These are phyloP conservation scores for Skeletonema tropicum DNA, from an alignment of 108 stramenopile genomes.

Conservation along the genomic window DNA sequence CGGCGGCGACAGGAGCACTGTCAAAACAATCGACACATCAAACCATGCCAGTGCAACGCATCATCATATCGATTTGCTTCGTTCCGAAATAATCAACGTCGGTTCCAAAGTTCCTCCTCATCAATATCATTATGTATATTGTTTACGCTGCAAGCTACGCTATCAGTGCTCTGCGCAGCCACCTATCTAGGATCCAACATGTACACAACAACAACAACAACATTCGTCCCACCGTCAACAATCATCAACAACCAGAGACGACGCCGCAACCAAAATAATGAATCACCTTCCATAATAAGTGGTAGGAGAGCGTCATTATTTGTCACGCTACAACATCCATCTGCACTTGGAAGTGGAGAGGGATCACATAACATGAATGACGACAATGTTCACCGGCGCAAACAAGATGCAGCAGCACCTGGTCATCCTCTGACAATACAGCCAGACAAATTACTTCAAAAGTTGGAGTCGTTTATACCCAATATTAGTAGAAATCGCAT, in stretches of 20 bases:
- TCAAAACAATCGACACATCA: neutral
- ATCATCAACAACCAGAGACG: slow-evolving; percentile 3
- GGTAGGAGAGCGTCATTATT: slow-evolving; percentile 12
- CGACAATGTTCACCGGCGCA: neutral
- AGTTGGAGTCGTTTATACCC: slow-evolving; percentile 34
- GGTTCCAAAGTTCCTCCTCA: neutral
- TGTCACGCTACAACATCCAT: slow-evolving; percentile 1
- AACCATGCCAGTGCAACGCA: neutral
- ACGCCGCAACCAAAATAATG: neutral
- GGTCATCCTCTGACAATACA: slow-evolving; percentile 11
- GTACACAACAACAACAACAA: slow-evolving; percentile 9
- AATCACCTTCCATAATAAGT: neutral
- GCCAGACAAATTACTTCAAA: slow-evolving; percentile 11
- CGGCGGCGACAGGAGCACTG: neutral
- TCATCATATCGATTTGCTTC: neutral
- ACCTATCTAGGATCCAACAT: neutral
- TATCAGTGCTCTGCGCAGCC: neutral
- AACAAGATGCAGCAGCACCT: neutral
- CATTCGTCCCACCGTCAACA: slow-evolving; percentile 1
- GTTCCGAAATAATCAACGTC: neutral
- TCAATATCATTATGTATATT: neutral
- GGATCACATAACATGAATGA: slow-evolving; percentile 10
- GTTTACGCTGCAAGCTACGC: slow-evolving; percentile 2
- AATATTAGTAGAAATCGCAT: slow-evolving; percentile 42
- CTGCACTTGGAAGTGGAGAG: neutral